Conservation (phyloP, 176 grass and related monocot genomes). For the Carex cristatella region DNA sequence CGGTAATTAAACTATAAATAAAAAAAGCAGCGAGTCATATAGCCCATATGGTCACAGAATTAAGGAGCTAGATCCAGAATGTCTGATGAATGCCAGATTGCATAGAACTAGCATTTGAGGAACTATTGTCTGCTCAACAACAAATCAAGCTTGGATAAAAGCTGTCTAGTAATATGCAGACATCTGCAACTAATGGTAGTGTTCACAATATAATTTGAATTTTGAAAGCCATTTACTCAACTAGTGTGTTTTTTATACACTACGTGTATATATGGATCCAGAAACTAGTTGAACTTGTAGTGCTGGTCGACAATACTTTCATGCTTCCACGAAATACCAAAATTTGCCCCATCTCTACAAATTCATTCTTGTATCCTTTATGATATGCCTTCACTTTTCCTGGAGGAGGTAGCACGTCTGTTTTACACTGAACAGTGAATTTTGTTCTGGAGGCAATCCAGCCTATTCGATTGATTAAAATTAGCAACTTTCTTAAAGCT, state of each 20-base stretch:
- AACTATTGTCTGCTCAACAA: background rate
- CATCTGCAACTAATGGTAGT: background rate
- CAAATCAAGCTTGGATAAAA: background rate
- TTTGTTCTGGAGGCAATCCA: slow-evolving; percentile 72
- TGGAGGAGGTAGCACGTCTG: slow-evolving; percentile 94
- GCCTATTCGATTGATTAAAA: slow-evolving; percentile 30
- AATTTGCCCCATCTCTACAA: slow-evolving; percentile 20
- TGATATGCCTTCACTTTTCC: slow-evolving; percentile 96
- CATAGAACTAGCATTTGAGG: background rate
- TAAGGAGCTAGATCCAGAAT: background rate
- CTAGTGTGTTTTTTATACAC: background rate
- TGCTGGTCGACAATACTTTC: slow-evolving; percentile 82
- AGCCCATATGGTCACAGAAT: background rate
- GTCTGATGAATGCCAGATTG: background rate
- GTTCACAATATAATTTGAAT: background rate
- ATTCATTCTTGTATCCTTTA: slow-evolving; percentile 63
- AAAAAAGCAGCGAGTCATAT: background rate
- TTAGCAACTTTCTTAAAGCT: background rate
- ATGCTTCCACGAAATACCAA: slow-evolving; percentile 86
- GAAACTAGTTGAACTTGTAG: slow-evolving; percentile 70
- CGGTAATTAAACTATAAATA: background rate
- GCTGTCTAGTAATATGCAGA: background rate
- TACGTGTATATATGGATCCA: background rate
- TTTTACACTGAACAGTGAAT: slow-evolving; percentile 83
- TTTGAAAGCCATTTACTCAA: background rate